Conservation (phyloP, 192 early-diverging fungal genomes). For the Rhizophagus prolifer region DNA sequence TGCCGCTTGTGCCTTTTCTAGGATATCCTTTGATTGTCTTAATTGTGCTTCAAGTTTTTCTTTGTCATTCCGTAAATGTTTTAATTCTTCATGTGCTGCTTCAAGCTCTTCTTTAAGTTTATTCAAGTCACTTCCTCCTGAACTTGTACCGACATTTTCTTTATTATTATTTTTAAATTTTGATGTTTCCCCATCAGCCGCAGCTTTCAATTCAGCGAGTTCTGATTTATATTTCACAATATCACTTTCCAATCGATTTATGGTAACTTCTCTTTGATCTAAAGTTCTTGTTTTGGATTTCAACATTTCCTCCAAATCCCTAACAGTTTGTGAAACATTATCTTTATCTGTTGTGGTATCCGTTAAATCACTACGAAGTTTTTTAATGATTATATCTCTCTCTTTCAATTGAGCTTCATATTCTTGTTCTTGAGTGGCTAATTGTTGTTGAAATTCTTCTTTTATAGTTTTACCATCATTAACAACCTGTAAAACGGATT, state of each 20-base stretch:
- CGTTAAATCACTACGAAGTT: constrained; percentile 1
- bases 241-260: constrained; percentile 35
- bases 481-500: constrained; percentile 41
- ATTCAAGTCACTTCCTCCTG: background rate
- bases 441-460: constrained; percentile 34
- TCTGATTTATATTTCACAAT: constrained; percentile 19
- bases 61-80: constrained; percentile 31
- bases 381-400: constrained; percentile 24
- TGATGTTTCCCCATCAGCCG: background rate
- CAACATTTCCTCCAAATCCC: constrained; percentile 36
- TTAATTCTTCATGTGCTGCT: constrained; percentile 32
- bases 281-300: constrained; percentile 39
- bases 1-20: constrained; percentile 24
- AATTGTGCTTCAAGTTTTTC: constrained; percentile 23
- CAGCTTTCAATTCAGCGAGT: constrained; percentile 4
- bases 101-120: constrained; percentile 10
- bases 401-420: constrained; percentile 34
- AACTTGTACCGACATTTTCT: background rate
- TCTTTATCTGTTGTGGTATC: constrained; percentile 8
- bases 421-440: constrained; percentile 29
- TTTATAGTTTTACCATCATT: constrained; percentile 30
- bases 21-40: constrained; percentile 1
- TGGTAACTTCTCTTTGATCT: constrained; percentile 37
- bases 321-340: constrained; percentile 4
- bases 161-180: background rate